Evolutionary conservation across 2,329 filamentous ascomycete species (phyloP).

Genomic region (Myriangium duriaei): DNA sequence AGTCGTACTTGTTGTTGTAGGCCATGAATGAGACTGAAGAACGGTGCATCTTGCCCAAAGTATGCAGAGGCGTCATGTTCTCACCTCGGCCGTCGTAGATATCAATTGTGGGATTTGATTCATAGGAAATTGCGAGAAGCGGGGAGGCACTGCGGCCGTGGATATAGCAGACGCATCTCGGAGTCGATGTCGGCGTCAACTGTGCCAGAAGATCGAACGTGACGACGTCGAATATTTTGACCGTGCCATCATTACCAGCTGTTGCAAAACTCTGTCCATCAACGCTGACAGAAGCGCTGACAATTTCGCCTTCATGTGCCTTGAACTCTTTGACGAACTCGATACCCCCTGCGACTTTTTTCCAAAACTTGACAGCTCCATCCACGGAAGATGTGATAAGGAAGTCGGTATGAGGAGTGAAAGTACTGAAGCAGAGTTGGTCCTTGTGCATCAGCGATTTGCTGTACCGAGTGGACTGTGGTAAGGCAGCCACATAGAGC

Average conservation of each 20-base stretch:
- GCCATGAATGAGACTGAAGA: slow-evolving; percentile 71
- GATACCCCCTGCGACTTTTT: slow-evolving; percentile 78
- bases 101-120: slow-evolving; percentile 56
- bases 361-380: slow-evolving; percentile 99
- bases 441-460: slow-evolving; percentile 99
- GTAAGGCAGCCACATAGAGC: slow-evolving; percentile 82
- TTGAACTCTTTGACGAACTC: slow-evolving; percentile 98
- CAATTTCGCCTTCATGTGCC: slow-evolving; percentile 77
- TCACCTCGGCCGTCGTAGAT: slow-evolving; percentile 88
- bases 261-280: slow-evolving; percentile 93
- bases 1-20: slow-evolving; percentile 81
- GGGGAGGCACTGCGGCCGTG: slow-evolving; percentile 82
- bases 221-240: slow-evolving; percentile 68
- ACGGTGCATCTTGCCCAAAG: slow-evolving; percentile 66
- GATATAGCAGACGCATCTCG: slow-evolving; percentile 81
- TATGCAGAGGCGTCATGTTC: slow-evolving; percentile 61
- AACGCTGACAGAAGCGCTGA: slow-evolving; percentile 68
- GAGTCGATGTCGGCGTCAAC: slow-evolving; percentile 61
- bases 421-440: slow-evolving; percentile 72
- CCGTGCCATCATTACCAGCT: slow-evolving; percentile 61
- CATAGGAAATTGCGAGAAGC: slow-evolving; percentile 70
- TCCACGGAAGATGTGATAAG: slow-evolving; percentile 87
- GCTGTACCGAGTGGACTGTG: slow-evolving; percentile 69
- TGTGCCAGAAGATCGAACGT: slow-evolving; percentile 62
- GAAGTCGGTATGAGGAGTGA: slow-evolving; percentile 87